These are phyloP conservation scores for Nitzschia palea DNA, from an alignment of 108 stramenopile genomes.

Conservation along the genomic window DNA sequence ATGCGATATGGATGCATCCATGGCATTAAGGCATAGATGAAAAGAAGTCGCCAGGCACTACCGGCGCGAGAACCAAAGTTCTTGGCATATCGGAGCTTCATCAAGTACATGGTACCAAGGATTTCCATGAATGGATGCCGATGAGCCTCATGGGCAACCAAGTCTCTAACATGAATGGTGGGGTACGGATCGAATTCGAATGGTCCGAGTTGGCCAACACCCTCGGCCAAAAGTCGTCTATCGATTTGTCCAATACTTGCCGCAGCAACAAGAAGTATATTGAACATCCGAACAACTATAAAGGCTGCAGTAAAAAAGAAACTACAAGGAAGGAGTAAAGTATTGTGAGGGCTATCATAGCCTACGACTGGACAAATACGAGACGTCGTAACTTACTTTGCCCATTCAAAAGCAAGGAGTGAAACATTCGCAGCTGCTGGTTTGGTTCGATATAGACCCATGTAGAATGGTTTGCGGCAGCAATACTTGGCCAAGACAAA, in stretches of 20 bases:
- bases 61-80: slow-evolving; percentile 58
- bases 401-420: slow-evolving; percentile 14
- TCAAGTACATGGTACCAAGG: slow-evolving; percentile 59
- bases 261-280: slow-evolving; percentile 20
- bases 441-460: slow-evolving; percentile 17
- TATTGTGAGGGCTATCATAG: not conserved
- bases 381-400: not conserved
- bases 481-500: not conserved
- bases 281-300: slow-evolving; percentile 19
- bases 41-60: slow-evolving; percentile 41
- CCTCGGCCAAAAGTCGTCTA: slow-evolving; percentile 14
- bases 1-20: slow-evolving; percentile 21
- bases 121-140: slow-evolving; percentile 69
- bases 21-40: slow-evolving; percentile 37
- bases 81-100: slow-evolving; percentile 54
- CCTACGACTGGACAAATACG: not conserved
- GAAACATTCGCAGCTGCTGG: slow-evolving; percentile 23
- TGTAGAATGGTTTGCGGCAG: not conserved
- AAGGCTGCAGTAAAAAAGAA: slow-evolving; percentile 11
- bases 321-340: not conserved
- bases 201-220: slow-evolving; percentile 16
- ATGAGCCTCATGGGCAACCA: slow-evolving; percentile 37
- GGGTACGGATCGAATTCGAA: slow-evolving; percentile 12
- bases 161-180: not conserved
- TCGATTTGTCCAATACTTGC: slow-evolving; percentile 31